These are phyloP conservation scores for Endocalyx cinctus DNA, from an alignment of 2,329 filamentous ascomycete genomes.

Conservation along the genomic window DNA sequence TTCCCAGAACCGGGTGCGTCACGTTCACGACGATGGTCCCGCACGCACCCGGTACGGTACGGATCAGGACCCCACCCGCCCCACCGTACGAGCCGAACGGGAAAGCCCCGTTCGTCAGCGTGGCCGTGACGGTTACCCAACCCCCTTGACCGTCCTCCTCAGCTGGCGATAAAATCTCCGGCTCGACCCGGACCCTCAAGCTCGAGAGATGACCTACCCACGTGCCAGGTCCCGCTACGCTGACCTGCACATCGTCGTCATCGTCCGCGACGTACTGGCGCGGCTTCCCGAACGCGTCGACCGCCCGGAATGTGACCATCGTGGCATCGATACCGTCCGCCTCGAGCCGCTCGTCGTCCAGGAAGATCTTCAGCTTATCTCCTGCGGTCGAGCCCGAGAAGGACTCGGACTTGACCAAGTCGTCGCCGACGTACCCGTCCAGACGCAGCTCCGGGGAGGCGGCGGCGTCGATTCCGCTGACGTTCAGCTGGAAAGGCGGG, in stretches of 20 bases:
- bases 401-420: too few species aligned
- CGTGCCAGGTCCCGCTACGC: not conserved
- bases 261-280: not conserved
- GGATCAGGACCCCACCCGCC: not conserved
- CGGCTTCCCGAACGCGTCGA: not conserved
- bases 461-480: not conserved
- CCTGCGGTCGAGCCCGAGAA: too few species aligned
- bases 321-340: not conserved
- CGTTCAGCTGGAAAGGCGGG: not conserved
- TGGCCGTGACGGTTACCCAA: not conserved
- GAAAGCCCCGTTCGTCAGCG: not conserved
- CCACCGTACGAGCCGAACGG: not conserved
- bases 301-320: not conserved
- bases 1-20: not conserved
- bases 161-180: not conserved
- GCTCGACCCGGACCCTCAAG: not conserved
- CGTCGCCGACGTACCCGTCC: too few species aligned
- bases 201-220: slow-evolving; percentile 1
- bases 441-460: not conserved
- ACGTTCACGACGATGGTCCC: not conserved
- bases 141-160: too few species aligned
- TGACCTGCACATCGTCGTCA: not conserved
- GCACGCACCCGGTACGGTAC: not conserved
- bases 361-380: not conserved
- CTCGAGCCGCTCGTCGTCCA: not conserved